phyloP scores from a whole-genome alignment of 768 basidiomycete genomes.

The Fomitopsis pulvina region DNA sequence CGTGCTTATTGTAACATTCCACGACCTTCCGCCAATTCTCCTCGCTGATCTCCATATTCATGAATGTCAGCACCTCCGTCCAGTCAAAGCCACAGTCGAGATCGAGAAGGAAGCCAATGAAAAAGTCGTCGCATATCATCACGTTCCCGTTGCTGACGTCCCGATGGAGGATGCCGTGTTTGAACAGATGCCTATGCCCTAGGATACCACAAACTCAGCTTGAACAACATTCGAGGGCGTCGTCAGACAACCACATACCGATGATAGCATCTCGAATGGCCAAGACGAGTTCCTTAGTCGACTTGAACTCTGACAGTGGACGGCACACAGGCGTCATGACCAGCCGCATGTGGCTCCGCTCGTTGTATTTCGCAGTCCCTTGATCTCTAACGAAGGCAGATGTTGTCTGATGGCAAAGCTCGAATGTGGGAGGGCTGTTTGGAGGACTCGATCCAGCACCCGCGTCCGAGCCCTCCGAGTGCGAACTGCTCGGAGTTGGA shows the following conservation, averaged over 20 bases:
- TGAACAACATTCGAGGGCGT: no score
- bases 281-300: conserved; percentile 7
- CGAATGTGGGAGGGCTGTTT: no score
- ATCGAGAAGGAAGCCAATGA: no score
- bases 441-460: no score
- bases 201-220: no score
- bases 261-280: conserved; percentile 8
- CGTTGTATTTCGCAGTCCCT: neutral
- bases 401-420: neutral
- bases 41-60: no score
- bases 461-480: no score
- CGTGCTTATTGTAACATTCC: no score
- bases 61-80: no score
- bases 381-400: neutral
- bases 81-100: no score
- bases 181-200: conserved; percentile 1
- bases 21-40: no score
- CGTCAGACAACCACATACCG: conserved; percentile 5
- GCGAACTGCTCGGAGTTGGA: no score
- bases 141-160: conserved; percentile 10
- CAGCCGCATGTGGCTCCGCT: conserved; percentile 9
- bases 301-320: conserved; percentile 4
- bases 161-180: conserved; percentile 2
- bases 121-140: neutral
- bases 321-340: conserved; percentile 3